Evolutionary conservation across 345 rosid species (phyloP).

Genomic region (Gynandropsis gynandra): DNA sequence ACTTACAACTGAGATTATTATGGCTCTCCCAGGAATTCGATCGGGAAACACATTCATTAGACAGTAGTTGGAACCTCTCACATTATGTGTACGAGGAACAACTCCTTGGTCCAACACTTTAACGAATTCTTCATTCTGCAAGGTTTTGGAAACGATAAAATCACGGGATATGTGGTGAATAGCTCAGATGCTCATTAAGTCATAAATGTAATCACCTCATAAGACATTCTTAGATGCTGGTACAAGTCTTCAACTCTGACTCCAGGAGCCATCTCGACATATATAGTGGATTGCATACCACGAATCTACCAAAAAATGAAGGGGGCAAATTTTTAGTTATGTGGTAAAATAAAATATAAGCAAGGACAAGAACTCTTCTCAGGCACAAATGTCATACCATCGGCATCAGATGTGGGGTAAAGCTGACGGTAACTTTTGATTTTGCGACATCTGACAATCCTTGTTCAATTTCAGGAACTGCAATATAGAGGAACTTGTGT

Average conservation of each 20-base stretch:
- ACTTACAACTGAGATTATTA: slow-evolving; percentile 84
- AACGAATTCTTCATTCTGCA: slow-evolving; percentile 81
- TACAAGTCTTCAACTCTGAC: slow-evolving; percentile 52
- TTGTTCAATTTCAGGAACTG: slow-evolving; percentile 98
- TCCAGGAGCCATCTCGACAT: slow-evolving; percentile 74
- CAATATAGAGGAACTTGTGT: slow-evolving; percentile 20
- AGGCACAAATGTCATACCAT: slow-evolving; percentile 46
- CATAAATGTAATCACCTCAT: slow-evolving; percentile 38
- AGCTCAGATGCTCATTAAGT: no score
- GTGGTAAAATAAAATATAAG: slow-evolving; percentile 10
- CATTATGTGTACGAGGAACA: slow-evolving; percentile 74
- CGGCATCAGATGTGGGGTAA: slow-evolving; percentile 98
- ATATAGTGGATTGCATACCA: slow-evolving; percentile 94
- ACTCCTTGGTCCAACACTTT: slow-evolving; percentile 63
- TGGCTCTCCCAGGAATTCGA: slow-evolving; percentile 77
- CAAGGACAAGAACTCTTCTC: slow-evolving; percentile 3
- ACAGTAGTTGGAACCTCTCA: slow-evolving; percentile 92
- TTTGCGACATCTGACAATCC: slow-evolving; percentile 69
- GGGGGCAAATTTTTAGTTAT: background rate
- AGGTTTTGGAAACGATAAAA: background rate
- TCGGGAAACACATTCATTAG: slow-evolving; percentile 80
- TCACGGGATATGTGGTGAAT: background rate
- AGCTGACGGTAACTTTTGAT: slow-evolving; percentile 78
- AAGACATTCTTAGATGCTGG: slow-evolving; percentile 43
- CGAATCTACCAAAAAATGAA: slow-evolving; percentile 47